Evolutionary conservation across 129 eudicot genomes (phyloP).

Genomic region (Chrysanthemum seticuspe): DNA sequence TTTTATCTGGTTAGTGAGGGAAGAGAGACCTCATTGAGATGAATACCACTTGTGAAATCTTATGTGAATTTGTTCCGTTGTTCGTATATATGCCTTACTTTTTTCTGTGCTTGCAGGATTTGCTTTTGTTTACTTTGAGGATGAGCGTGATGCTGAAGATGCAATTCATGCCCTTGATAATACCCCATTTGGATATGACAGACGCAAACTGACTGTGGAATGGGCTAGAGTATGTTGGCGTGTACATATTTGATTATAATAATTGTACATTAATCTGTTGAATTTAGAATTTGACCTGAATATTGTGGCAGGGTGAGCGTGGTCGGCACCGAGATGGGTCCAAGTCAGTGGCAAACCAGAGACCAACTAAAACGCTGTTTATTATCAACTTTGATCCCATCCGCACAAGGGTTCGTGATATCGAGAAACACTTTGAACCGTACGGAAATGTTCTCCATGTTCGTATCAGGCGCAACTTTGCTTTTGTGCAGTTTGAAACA

Average conservation of each 20-base stretch:
- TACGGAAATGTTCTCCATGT: conserved; percentile 82
- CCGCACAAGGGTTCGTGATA: conserved; percentile 56
- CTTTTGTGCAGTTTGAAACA: conserved; percentile 93
- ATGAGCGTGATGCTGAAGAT: conserved; percentile 94
- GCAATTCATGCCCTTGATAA: conserved; percentile 83
- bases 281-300: background rate
- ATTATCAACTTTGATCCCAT: conserved; percentile 93
- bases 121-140: conserved; percentile 96
- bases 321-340: conserved; percentile 68
- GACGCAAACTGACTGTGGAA: conserved; percentile 78
- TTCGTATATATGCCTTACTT: background rate
- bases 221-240: conserved; percentile 77
- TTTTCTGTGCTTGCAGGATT: conserved; percentile 53
- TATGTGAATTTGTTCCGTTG: background rate
- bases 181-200: conserved; percentile 82
- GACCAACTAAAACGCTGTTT: conserved; percentile 91
- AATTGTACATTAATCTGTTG: background rate
- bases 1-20: conserved; percentile 45
- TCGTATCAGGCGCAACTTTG: conserved; percentile 93
- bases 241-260: too few relatives aligned
- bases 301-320: conserved; percentile 75
- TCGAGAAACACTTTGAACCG: conserved; percentile 84
- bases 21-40: conserved; percentile 39
- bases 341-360: conserved; percentile 61
- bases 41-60: conserved; percentile 27